Percentiles rank a stretch among this genome's conserved stretches.
These are phyloP conservation scores for Microdochium nivale DNA, from an alignment of 2,329 filamentous ascomycete genomes.

Conservation along the genomic window DNA sequence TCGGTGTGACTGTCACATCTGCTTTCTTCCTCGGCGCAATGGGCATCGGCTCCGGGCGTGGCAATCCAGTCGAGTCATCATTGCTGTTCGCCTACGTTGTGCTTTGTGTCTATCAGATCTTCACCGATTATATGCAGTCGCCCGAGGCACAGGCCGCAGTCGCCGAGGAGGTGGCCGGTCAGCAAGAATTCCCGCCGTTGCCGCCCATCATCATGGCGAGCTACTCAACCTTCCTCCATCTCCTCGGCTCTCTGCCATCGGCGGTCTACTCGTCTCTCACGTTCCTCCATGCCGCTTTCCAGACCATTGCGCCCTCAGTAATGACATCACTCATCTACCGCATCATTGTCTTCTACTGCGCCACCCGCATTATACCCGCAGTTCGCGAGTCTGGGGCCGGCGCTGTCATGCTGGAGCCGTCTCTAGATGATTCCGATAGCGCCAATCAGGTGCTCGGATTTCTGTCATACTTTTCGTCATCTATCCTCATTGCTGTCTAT, in stretches of 20 bases:
- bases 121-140: slow-evolving; percentile 92
- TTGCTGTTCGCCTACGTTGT: slow-evolving; percentile 94
- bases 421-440: slow-evolving; percentile 75
- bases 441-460: slow-evolving; percentile 74
- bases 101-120: slow-evolving; percentile 98
- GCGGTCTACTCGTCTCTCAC: slow-evolving; percentile 77
- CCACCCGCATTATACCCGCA: slow-evolving; percentile 90
- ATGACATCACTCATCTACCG: slow-evolving; percentile 93
- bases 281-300: slow-evolving; percentile 83
- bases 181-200: slow-evolving; percentile 91
- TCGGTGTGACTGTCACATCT: slow-evolving; percentile 86
- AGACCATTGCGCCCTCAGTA: slow-evolving; percentile 91
- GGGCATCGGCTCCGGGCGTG: slow-evolving; percentile 87
- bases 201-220: slow-evolving; percentile 98
- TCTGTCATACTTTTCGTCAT: slow-evolving; percentile 89
- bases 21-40: slow-evolving; percentile 88
- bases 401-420: slow-evolving; percentile 75
- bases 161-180: slow-evolving; percentile 39
- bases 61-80: slow-evolving; percentile 91
- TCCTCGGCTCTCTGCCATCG: slow-evolving; percentile 73
- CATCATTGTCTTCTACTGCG: slow-evolving; percentile 89
- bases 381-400: slow-evolving; percentile 79
- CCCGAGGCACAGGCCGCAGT: slow-evolving; percentile 47
- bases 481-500: slow-evolving; percentile 91
- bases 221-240: slow-evolving; percentile 82